Base-by-base conservation (phyloP, 768 basidiomycete species). In the Collybiopsis luxurians region DNA sequence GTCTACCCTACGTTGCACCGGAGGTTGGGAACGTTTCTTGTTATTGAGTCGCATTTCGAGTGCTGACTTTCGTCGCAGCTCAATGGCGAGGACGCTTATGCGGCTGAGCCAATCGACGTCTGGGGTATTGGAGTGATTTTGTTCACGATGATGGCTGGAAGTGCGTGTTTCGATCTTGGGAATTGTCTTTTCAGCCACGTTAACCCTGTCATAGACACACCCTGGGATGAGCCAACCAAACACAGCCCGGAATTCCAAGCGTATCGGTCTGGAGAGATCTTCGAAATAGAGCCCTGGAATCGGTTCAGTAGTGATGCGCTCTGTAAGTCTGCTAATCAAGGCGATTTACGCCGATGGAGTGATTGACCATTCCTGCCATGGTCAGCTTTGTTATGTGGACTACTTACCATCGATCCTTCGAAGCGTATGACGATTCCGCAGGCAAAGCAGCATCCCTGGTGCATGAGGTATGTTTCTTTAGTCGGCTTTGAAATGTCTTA, bases 101-200 rank as follows among this genome's bases (percentile, higher is more conserved):
- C 84, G 13, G 97, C 95, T 1, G 93, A 97, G 57, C 95, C 97
- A 0, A 83, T 98, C 23, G 97, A 99, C 67, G 85, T 92, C 9
- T 99, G 97, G 97, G 94, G 94, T 0, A 83, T 92, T 40, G 97
- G 97, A 0, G 90, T 98, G 26, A 96, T 99, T 45, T 75, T 99
- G 0, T 98, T 91, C 67, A 91, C 96, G 0, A 75, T 99, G 45
- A 76, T 98, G 0, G 87, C 81, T 7, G 97, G 97, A 46, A 98
- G 96, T 96, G 67, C 34, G 87, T 78, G 7, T 59, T 21, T 34
- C 9, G 23, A 24, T 31, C 27, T 21, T 9, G 39, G 43, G 47
- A n/a, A 38, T 36, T 23, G 9, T 47, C 38, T 24, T 17, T 57
- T 30, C 5, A 59, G 43, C 21, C 31, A 24, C 44, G 3, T 21